Percentiles rank a stretch among this genome's conserved stretches.
Conservation (phyloP, 1,139 yeast genomes). For the Candida sojae region DNA sequence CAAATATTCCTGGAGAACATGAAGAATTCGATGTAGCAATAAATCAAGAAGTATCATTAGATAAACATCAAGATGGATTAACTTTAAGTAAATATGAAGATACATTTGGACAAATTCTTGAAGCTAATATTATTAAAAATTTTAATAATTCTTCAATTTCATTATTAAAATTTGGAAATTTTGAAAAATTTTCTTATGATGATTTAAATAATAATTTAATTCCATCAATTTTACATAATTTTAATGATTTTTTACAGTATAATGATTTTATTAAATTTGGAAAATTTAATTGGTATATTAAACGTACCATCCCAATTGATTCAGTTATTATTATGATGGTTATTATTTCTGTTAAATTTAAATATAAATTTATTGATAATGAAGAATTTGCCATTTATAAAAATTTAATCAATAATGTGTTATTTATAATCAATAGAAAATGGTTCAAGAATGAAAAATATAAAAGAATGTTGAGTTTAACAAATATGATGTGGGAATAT, state of each 20-base stretch:
- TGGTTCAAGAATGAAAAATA: slow-evolving; percentile 52
- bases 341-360: slow-evolving; percentile 54
- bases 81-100: slow-evolving; percentile 43
- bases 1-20: slow-evolving; percentile 9
- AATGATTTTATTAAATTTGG: slow-evolving; percentile 52
- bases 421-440: slow-evolving; percentile 44
- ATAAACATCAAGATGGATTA: slow-evolving; percentile 13
- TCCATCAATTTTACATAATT: slow-evolving; percentile 59
- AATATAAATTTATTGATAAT: slow-evolving; percentile 41
- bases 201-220: slow-evolving; percentile 54
- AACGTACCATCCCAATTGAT: slow-evolving; percentile 60
- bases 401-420: slow-evolving; percentile 43
- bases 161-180: slow-evolving; percentile 36
- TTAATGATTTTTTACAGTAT: slow-evolving; percentile 53
- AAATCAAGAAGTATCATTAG: not conserved
- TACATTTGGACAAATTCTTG: slow-evolving; percentile 42
- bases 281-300: slow-evolving; percentile 60
- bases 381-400: slow-evolving; percentile 37
- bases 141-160: slow-evolving; percentile 37
- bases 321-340: slow-evolving; percentile 56
- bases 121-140: slow-evolving; percentile 40
- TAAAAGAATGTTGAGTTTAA: slow-evolving; percentile 45
- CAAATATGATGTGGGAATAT: slow-evolving; percentile 47
- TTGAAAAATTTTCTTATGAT: slow-evolving; percentile 44
- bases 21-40: slow-evolving; percentile 1